These are phyloP conservation scores for Phytophthora hibernalis DNA, from an alignment of 352 stramenopile genomes.

Conservation along the genomic window DNA sequence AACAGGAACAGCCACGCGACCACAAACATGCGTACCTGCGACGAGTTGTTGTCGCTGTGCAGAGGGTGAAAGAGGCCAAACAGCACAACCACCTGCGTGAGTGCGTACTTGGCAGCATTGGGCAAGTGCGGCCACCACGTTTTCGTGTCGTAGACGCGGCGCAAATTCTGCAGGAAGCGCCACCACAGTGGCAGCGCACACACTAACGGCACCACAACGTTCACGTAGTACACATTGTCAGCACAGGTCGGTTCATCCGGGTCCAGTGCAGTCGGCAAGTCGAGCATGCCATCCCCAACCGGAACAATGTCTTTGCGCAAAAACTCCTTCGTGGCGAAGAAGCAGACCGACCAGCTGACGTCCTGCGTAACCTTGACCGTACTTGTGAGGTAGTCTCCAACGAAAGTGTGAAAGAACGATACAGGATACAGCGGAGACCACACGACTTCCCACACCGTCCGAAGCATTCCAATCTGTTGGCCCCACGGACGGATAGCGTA, in stretches of 20 bases:
- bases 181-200: conserved; percentile 96
- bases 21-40: conserved; percentile 54
- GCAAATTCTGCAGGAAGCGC: conserved; percentile 97
- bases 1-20: conserved; percentile 82
- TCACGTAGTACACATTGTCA: conserved; percentile 93
- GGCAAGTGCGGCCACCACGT: conserved; percentile 95
- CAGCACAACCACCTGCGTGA: conserved; percentile 85
- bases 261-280: conserved; percentile 21
- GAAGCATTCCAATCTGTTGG: conserved; percentile 85
- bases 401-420: conserved; percentile 95
- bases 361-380: conserved; percentile 88
- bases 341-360: conserved; percentile 95
- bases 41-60: conserved; percentile 44
- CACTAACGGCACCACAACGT: conserved; percentile 94
- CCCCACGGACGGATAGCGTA: conserved; percentile 92
- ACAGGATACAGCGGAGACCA: conserved; percentile 92
- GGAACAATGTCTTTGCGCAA: conserved; percentile 66
- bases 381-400: conserved; percentile 88
- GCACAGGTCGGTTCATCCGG: conserved; percentile 38
- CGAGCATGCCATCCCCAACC: conserved; percentile 12
- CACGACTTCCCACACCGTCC: conserved; percentile 91
- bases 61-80: conserved; percentile 90
- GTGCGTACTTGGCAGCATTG: conserved; percentile 96
- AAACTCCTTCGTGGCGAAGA: conserved; percentile 95
- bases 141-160: conserved; percentile 94